Percentiles rank a stretch among this genome's conserved stretches.
phyloP scores from a whole-genome alignment of 2,329 filamentous ascomycete species.

The Epichloe uncinata region DNA sequence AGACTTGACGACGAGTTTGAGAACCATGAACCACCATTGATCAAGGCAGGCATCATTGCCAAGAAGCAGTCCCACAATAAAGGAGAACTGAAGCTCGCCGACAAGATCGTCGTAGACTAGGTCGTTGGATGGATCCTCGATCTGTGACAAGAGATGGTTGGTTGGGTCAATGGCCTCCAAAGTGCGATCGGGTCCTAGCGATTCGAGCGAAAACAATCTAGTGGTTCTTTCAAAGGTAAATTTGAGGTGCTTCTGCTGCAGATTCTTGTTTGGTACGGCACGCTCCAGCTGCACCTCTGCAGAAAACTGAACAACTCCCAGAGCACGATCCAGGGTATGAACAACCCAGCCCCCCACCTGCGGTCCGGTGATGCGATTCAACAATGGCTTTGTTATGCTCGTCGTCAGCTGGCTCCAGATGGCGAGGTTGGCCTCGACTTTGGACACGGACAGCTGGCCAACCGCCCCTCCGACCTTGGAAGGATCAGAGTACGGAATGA shows the following conservation, averaged over 20 bases:
- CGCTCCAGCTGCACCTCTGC: slow-evolving; percentile 26
- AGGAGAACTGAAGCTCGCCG: slow-evolving; percentile 49
- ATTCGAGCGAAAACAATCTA: slow-evolving; percentile 28
- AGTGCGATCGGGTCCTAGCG: slow-evolving; percentile 25
- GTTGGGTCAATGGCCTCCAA: slow-evolving; percentile 36
- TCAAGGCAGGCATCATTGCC: slow-evolving; percentile 46
- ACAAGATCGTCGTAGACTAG: slow-evolving; percentile 31
- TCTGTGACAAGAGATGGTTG: slow-evolving; percentile 27
- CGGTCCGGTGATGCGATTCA: slow-evolving; percentile 34
- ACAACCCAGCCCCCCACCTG: slow-evolving; percentile 34
- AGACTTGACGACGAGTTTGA: slow-evolving; percentile 37
- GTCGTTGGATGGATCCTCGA: slow-evolving; percentile 17
- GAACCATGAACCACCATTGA: slow-evolving; percentile 46
- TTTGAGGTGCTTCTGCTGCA: slow-evolving; percentile 27
- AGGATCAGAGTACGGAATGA: slow-evolving; percentile 30
- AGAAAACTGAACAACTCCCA: slow-evolving; percentile 26
- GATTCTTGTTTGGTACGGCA: slow-evolving; percentile 20
- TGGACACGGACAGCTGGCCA: slow-evolving; percentile 9
- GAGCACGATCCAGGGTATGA: slow-evolving; percentile 39
- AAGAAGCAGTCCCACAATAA: slow-evolving; percentile 42
- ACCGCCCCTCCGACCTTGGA: slow-evolving; percentile 11
- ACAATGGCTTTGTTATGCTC: slow-evolving; percentile 29
- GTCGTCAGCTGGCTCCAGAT: slow-evolving; percentile 42
- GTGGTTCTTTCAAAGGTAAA: slow-evolving; percentile 33
- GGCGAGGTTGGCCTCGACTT: slow-evolving; percentile 14